phyloP scores from a whole-genome alignment of 495 filamentous ascomycete genomes.

The Penicillium simplicissimum region DNA sequence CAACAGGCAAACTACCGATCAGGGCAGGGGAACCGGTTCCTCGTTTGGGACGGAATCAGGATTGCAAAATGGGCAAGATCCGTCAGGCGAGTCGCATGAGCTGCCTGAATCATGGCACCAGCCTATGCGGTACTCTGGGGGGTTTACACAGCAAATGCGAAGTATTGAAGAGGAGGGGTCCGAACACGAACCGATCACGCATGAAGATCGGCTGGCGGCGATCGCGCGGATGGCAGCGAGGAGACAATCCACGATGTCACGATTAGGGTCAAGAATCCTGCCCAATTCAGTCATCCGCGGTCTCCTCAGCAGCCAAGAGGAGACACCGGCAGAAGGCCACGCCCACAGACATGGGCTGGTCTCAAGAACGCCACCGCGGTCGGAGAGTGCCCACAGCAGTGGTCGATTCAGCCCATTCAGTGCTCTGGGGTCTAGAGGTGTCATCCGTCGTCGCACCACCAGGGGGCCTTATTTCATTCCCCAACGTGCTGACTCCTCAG shows the following conservation, averaged over 20 bases:
- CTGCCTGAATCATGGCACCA: constrained; percentile 28
- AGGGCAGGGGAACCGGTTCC: constrained; percentile 26
- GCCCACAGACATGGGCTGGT: constrained; percentile 51
- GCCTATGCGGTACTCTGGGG: constrained; percentile 15
- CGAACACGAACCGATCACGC: constrained; percentile 29
- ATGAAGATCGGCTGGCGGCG: constrained; percentile 38
- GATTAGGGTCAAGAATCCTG: constrained; percentile 51
- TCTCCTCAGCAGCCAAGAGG: constrained; percentile 47
- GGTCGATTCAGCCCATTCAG: constrained; percentile 48
- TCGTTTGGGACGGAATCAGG: constrained; percentile 24
- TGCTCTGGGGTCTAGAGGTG: constrained; percentile 41
- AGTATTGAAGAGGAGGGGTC: constrained; percentile 38
- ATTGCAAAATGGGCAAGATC: constrained; percentile 20
- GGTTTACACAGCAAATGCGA: constrained; percentile 31
- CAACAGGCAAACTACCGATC: constrained; percentile 33
- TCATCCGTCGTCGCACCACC: constrained; percentile 40
- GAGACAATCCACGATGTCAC: constrained; percentile 53
- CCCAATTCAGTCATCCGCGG: constrained; percentile 51
- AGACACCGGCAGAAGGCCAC: constrained; percentile 51
- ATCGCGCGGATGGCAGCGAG: constrained; percentile 47
- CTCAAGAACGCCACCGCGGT: constrained; percentile 40
- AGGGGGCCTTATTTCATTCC: constrained; percentile 43
- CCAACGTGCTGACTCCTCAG: constrained; percentile 33
- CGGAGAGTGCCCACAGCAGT: constrained; percentile 38
- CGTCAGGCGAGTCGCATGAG: constrained; percentile 13